Evolutionary conservation across 768 basidiomycete species (phyloP), one percentile per base, ranked within the genome.

Genomic region (Phylloporus sp.): DNA sequence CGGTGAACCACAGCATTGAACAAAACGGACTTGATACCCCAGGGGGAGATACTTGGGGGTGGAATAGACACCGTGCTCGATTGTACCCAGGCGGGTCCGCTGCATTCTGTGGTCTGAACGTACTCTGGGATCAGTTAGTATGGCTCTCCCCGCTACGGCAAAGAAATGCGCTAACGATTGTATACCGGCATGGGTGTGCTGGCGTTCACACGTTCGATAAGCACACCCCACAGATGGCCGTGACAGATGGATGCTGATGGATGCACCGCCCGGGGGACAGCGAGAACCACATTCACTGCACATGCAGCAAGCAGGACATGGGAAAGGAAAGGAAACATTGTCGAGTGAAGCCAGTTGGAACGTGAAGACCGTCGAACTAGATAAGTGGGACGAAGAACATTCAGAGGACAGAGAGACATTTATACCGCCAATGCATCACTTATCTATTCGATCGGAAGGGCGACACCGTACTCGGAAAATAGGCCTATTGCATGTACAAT

Each of bases 201-300:
- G 6, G 9, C 21, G 13, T 27, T 14, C 13, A 60, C 11, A 24
- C 18, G 6, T 24, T 52, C 13, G 7, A 60, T 50, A 26, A 20
- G 52, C 15, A 57, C 58, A 6, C 56, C 53, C 53, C 51, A 61
- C 24, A n/a, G 4, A 29, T 52, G 47, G 11, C 53, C 58, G 3
- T 4, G 3, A 27, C 56, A 60, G 39, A 58, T 47, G 21, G 24
- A 8, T 10, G 22, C 2, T 17, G 41, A 8, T 3, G 44, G 23
- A 15, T 36, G 4, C 15, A 9, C 17, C 10, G 32, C 17, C 14
- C 36, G 46, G 3, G 55, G 44, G n/a, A 36, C 39, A 34, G 44
- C 36, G 13, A 42, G 35, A 27, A 20, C 34, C 20, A 43, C 44
- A 18, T 45, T 23, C n/a, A 37, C 31, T 9, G 35, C 11, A 36